phyloP scores from a whole-genome alignment of 2,329 filamentous ascomycete species.

The Myriosclerotinia curreyana region DNA sequence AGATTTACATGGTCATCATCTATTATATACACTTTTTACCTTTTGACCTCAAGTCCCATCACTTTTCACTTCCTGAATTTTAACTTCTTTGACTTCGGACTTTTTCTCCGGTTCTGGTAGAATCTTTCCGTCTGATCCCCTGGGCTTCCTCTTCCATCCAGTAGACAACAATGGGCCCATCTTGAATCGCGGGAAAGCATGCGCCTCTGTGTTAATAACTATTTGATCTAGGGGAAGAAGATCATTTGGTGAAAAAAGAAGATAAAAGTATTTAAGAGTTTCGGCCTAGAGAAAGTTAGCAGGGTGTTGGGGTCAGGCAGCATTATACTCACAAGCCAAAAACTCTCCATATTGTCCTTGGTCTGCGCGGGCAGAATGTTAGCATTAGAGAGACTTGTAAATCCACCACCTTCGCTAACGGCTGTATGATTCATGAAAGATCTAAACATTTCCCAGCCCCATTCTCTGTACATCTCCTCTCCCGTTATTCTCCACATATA shows the following conservation, averaged over 20 bases:
- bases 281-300: slow-evolving; percentile 63
- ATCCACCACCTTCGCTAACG: slow-evolving; percentile 73
- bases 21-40: slow-evolving; percentile 25
- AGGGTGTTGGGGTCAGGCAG: background rate
- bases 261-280: slow-evolving; percentile 96
- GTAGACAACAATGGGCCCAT: slow-evolving; percentile 74
- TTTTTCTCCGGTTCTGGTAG: slow-evolving; percentile 30
- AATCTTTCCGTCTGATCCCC: slow-evolving; percentile 43
- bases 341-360: slow-evolving; percentile 96
- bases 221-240: slow-evolving; percentile 80
- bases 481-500: slow-evolving; percentile 99
- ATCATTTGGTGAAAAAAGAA: slow-evolving; percentile 83
- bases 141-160: slow-evolving; percentile 72
- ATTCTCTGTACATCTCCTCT: slow-evolving; percentile 83
- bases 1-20: slow-evolving; percentile 19
- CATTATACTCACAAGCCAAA: slow-evolving; percentile 75
- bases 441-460: slow-evolving; percentile 99
- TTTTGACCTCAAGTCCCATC: background rate
- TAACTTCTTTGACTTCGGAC: slow-evolving; percentile 22
- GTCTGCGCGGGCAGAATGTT: slow-evolving; percentile 64
- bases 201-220: slow-evolving; percentile 95
- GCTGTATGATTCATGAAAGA: slow-evolving; percentile 83
- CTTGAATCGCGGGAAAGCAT: slow-evolving; percentile 84
- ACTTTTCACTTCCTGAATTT: slow-evolving; percentile 27
- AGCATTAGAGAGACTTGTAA: slow-evolving; percentile 76